These are phyloP conservation scores for Ophiocordyceps camponoti-leonardi DNA, from an alignment of 2,329 filamentous ascomycete genomes.

Conservation along the genomic window DNA sequence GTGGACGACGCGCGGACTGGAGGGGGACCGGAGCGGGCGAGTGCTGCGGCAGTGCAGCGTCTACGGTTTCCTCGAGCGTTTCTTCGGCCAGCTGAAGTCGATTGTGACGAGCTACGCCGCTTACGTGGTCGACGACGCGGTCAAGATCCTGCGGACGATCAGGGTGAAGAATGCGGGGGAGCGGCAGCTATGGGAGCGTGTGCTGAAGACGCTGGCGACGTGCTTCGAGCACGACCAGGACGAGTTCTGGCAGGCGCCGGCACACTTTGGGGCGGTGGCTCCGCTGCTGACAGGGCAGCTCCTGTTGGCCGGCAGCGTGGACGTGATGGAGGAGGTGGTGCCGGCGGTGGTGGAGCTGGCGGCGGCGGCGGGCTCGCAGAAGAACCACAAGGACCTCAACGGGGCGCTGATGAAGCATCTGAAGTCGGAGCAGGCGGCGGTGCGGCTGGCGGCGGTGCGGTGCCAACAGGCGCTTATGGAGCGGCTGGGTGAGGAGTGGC, in stretches of 20 bases:
- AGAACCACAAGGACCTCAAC: constrained; percentile 87
- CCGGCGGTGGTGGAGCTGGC: constrained; percentile 69
- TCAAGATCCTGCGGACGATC: constrained; percentile 37
- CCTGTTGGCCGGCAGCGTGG: constrained; percentile 24
- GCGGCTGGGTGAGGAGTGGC: constrained; percentile 80
- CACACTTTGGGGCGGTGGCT: constrained; percentile 63
- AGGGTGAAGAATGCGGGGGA: constrained; percentile 32
- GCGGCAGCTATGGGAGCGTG: constrained; percentile 46
- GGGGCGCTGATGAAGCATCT: constrained; percentile 59
- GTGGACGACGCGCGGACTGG: constrained; percentile 49
- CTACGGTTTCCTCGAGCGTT: constrained; percentile 62
- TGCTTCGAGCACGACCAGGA: constrained; percentile 84
- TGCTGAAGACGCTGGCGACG: constrained; percentile 54
- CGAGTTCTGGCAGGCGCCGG: constrained; percentile 87
- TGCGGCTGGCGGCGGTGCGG: constrained; percentile 67
- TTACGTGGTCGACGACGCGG: constrained; percentile 63
- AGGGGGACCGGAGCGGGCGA: constrained; percentile 41
- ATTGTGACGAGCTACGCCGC: constrained; percentile 86
- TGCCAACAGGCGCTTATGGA: constrained; percentile 68
- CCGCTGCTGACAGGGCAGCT: constrained; percentile 54
- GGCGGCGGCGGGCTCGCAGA: constrained; percentile 61
- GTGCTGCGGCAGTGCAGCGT: constrained; percentile 54
- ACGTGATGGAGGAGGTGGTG: constrained; percentile 38
- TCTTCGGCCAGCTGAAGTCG: constrained; percentile 78
- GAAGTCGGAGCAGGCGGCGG: constrained; percentile 50